phyloP scores from a whole-genome alignment of 225 moss, liverwort and hornwort genomes.

The Asterella californica region DNA sequence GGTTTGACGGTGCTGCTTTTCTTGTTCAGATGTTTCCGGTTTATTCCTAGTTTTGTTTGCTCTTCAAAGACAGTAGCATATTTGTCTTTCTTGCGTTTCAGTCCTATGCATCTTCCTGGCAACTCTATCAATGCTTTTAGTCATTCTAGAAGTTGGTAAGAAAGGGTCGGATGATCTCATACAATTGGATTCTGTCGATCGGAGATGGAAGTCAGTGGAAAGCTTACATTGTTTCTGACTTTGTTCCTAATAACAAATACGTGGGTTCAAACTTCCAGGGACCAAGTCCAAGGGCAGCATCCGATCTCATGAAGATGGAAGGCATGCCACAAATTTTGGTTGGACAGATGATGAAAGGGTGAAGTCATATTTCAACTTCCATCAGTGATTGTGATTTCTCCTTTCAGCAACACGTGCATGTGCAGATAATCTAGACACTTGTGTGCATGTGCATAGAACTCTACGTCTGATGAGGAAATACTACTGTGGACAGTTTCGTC shows the following conservation, averaged over 20 bases:
- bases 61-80: too few species aligned
- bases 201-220: background rate
- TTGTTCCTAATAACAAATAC: background rate
- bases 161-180: too few species aligned
- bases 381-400: conserved; percentile 15
- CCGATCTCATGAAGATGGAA: conserved; percentile 78
- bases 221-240: background rate
- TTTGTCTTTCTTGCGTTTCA: too few species aligned
- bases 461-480: background rate
- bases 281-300: conserved; percentile 68
- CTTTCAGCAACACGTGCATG: conserved; percentile 11
- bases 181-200: background rate
- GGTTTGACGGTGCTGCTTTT: too few species aligned
- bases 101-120: too few species aligned
- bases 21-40: too few species aligned
- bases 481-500: too few species aligned
- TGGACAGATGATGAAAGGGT: conserved; percentile 68
- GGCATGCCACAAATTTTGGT: conserved; percentile 69
- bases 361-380: conserved; percentile 15
- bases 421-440: conserved; percentile 8
- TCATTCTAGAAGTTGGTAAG: too few species aligned
- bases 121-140: too few species aligned
- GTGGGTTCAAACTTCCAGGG: conserved; percentile 44
- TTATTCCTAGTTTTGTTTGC: too few species aligned
- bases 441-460: background rate